Base-by-base conservation (phyloP, 192 early-diverging fungal genomes). In the Linnemannia elongata region DNA sequence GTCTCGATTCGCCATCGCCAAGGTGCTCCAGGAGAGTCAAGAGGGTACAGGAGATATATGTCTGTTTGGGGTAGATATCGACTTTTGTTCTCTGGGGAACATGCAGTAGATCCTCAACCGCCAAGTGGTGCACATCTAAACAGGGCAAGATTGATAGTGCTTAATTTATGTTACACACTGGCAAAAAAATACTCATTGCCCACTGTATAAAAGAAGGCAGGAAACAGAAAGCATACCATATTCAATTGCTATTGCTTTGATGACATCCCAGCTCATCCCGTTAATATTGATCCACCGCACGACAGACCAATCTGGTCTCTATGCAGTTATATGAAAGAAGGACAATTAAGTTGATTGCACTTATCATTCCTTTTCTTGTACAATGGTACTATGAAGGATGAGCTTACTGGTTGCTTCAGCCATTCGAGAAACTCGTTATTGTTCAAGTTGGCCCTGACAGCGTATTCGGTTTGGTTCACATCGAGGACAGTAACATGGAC, bases 241-340 rank as follows among this genome's bases (percentile, higher is more conserved):
- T 60, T 71, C 41, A 20, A 76, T 54, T 33, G 87, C 77, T 4
- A 89, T 77, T n/a, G 49, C 24, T 74, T 80, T 89, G 74, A 88
- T 72, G n/a, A n/a, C n/a, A 45, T 80, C 82, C 77, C 83, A 88
- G 30, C 74, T 82, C 30, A 91, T 70, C 27, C 88, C 88, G 36
- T 88, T 74, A 35, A 91, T 79, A 30, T 91, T 89, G 74, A 91
- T 91, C 90, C 90, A 91, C 22, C 90, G 79, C 22, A 87, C 83
- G 22, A 42, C 42, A 22, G 75, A 85, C 72, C 76, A 75, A 22
- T 75, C 49, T 7, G 90, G 90, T 10, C 88, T 85, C 63, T 80
- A 55, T 8, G 36, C 10, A 17, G 24, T 33, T 17, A 33, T 20
- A 35, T 27, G n/a, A 22, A 57, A 33, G 54, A 38, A 45, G 7